These are phyloP conservation scores for Candida stauntonica DNA, from an alignment of 805 yeast genomes.

Conservation along the genomic window DNA sequence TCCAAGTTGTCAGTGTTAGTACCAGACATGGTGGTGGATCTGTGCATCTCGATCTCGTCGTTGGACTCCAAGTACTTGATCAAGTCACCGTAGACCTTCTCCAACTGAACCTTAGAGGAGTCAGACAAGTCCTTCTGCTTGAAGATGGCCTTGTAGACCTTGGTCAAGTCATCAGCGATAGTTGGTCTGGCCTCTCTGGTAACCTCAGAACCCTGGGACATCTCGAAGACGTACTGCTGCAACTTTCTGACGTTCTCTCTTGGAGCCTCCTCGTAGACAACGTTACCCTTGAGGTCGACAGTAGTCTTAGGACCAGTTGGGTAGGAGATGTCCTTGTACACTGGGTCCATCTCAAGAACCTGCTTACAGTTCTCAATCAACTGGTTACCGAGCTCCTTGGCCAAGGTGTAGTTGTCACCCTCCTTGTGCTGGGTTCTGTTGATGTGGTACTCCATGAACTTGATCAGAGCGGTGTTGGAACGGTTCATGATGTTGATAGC, in stretches of 20 bases:
- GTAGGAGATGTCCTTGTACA: conserved; percentile 88
- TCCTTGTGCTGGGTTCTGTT: conserved; percentile 62
- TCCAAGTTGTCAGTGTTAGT: conserved; percentile 45
- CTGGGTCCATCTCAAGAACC: conserved; percentile 76
- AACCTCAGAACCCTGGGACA: conserved; percentile 91
- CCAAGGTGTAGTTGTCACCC: conserved; percentile 91
- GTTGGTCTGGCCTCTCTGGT: conserved; percentile 70
- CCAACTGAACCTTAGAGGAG: conserved; percentile 66
- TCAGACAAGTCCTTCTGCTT: conserved; percentile 61
- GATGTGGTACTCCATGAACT: conserved; percentile 88
- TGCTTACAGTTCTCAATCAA: conserved; percentile 94
- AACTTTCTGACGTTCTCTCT: conserved; percentile 90
- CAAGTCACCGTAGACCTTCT: conserved; percentile 65
- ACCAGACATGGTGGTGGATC: conserved; percentile 54
- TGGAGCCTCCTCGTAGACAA: conserved; percentile 77
- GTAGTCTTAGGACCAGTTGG: conserved; percentile 95
- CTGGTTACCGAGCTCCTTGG: conserved; percentile 85
- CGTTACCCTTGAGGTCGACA: conserved; percentile 83
- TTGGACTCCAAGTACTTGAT: conserved; percentile 64
- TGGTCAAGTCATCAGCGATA: conserved; percentile 78
- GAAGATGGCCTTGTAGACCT: conserved; percentile 76
- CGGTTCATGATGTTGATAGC: conserved; percentile 98
- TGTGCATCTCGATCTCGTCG: conserved; percentile 65
- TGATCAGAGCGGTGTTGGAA: conserved; percentile 87
- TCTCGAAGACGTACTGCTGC: conserved; percentile 91